phyloP scores from a whole-genome alignment of 768 basidiomycete species.

The Serendipita sp. region DNA sequence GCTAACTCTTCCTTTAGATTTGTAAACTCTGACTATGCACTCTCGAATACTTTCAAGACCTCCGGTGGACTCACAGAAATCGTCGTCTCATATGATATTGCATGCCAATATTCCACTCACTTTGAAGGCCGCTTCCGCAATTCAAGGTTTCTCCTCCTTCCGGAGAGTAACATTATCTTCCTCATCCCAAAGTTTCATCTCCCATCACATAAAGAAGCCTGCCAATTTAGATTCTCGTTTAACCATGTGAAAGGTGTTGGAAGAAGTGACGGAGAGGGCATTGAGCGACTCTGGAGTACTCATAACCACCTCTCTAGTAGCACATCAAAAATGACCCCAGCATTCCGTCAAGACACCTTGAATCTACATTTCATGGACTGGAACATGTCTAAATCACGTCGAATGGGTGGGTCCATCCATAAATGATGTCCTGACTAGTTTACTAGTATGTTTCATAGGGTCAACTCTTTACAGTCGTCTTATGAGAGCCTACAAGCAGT shows the following conservation, averaged over 20 bases:
- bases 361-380: neutral
- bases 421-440: too few species aligned
- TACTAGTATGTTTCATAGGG: neutral
- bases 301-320: neutral
- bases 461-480: too few species aligned
- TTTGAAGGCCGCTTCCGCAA: neutral
- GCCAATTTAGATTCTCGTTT: constrained; percentile 20
- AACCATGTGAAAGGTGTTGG: constrained; percentile 18
- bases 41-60: neutral
- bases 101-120: constrained; percentile 17
- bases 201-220: constrained; percentile 18
- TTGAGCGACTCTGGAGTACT: constrained; percentile 17
- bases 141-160: neutral
- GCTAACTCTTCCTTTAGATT: neutral
- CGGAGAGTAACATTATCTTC: constrained; percentile 8
- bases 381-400: neutral
- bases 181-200: constrained; percentile 26
- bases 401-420: neutral
- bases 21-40: neutral
- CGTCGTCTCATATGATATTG: constrained; percentile 20
- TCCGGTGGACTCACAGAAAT: neutral
- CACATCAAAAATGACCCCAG: neutral
- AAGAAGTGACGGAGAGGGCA: constrained; percentile 22
- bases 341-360: neutral
- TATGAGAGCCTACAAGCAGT: too few species aligned